Percentiles rank a stretch among this genome's conserved stretches.
These are phyloP conservation scores for Dictyostelium intermedium DNA, from an alignment of 78 protist species.

Conservation along the genomic window DNA sequence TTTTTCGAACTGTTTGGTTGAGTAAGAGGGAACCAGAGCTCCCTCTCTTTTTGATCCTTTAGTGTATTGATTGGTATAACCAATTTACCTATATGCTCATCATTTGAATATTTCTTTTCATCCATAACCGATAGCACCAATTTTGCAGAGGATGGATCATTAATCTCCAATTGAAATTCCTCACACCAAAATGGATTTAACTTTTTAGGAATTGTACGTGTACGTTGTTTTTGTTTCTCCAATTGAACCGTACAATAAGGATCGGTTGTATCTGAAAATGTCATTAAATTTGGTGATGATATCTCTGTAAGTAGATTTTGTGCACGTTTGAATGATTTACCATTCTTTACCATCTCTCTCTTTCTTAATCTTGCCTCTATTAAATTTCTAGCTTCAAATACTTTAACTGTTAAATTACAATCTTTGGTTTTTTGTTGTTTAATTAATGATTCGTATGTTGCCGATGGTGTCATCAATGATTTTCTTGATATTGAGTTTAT, in stretches of 20 bases:
- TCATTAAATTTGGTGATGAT: conserved; percentile 69
- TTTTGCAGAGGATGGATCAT: conserved; percentile 24
- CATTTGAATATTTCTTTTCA: conserved; percentile 52
- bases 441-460: conserved; percentile 26
- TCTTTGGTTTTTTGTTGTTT: conserved; percentile 13
- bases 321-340: conserved; percentile 52
- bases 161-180: conserved; percentile 44
- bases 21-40: conserved; percentile 49
- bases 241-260: conserved; percentile 57
- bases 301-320: conserved; percentile 44
- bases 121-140: conserved; percentile 30
- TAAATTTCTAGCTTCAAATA: conserved; percentile 61
- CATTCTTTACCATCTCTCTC: conserved; percentile 17
- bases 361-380: conserved; percentile 62
- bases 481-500: not conserved
- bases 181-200: conserved; percentile 79
- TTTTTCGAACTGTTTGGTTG: conserved; percentile 32
- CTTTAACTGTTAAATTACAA: conserved; percentile 64
- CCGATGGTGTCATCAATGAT: not conserved
- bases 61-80: conserved; percentile 65
- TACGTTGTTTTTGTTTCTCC: conserved; percentile 52
- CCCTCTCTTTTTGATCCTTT: conserved; percentile 64
- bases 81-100: conserved; percentile 52
- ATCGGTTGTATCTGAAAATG: conserved; percentile 71
- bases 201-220: conserved; percentile 71